Percentiles rank a stretch among this genome's conserved stretches.
phyloP scores from a whole-genome alignment of 176 grass and related monocot genomes.

The Panicum miliaceum region DNA sequence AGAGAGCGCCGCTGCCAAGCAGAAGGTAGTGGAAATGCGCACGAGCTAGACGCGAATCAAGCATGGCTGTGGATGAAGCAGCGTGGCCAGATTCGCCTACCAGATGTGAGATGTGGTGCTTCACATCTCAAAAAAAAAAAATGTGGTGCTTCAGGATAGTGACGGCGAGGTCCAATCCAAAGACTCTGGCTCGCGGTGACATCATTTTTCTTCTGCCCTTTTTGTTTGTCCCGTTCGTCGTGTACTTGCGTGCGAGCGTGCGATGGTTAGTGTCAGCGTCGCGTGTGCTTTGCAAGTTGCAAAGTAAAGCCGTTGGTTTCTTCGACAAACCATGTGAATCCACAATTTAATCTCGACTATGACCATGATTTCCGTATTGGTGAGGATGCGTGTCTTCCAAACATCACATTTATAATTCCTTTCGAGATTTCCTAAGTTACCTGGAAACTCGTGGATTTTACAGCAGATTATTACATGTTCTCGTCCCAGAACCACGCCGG shows the following conservation, averaged over 20 bases:
- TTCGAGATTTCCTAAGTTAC: background rate
- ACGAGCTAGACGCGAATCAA: background rate
- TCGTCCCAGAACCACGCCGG: background rate
- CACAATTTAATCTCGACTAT: no score
- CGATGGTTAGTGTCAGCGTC: background rate
- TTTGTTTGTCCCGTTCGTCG: background rate
- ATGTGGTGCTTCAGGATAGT: background rate
- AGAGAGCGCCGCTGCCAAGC: background rate
- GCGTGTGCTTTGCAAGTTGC: conserved; percentile 9
- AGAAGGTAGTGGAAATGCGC: conserved; percentile 37
- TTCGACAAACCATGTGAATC: background rate
- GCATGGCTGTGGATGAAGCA: no score
- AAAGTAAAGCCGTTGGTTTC: background rate
- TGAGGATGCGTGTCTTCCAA: background rate
- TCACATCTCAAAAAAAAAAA: no score
- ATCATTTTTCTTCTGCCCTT: background rate
- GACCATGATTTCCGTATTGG: background rate
- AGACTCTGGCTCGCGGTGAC: background rate
- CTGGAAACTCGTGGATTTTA: background rate
- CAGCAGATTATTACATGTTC: background rate
- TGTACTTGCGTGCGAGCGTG: background rate
- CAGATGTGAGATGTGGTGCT: no score
- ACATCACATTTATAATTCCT: background rate
- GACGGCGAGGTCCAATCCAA: background rate
- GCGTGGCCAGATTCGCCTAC: no score